Conservation (phyloP, 2,329 filamentous ascomycete genomes). For the Teratosphaeria zuluensis region DNA sequence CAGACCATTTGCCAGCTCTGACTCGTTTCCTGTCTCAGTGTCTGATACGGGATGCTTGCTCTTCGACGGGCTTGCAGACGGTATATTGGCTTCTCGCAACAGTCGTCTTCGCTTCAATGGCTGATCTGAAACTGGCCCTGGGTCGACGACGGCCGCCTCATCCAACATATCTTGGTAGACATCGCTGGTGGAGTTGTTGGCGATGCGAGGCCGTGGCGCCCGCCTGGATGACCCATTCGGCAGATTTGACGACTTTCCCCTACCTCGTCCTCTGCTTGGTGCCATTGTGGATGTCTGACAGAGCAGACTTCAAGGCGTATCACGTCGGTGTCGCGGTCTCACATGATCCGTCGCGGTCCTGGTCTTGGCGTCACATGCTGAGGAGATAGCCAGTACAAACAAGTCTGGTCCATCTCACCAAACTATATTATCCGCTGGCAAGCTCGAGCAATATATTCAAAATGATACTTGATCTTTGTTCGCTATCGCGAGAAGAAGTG, state of each 20-base stretch:
- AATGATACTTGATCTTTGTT: neutral
- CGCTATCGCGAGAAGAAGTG: neutral
- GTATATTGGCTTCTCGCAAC: neutral
- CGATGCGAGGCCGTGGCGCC: constrained; percentile 2
- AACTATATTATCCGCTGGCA: neutral
- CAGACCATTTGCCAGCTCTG: neutral
- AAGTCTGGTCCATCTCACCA: neutral
- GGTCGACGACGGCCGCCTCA: constrained; percentile 14
- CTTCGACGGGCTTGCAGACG: neutral
- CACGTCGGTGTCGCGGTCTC: constrained; percentile 12
- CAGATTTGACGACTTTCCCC: constrained; percentile 2
- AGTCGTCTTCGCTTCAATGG: constrained; percentile 21
- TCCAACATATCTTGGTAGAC: constrained; percentile 22
- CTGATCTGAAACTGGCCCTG: constrained; percentile 6
- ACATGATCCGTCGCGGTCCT: constrained; percentile 8
- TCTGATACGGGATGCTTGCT: neutral
- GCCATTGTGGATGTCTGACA: constrained; percentile 14
- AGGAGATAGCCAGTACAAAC: neutral
- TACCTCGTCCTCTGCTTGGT: constrained; percentile 21
- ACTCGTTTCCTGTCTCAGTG: neutral
- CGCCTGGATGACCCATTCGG: constrained; percentile 1
- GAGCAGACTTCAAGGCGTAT: neutral
- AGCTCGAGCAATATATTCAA: neutral
- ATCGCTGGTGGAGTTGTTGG: constrained; percentile 10
- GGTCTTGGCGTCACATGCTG: neutral